A percentile compares a stretch with the other conserved stretches of the same genome.
Conservation (phyloP, 2,329 filamentous ascomycete genomes). For the Arthrobotrys iridis region DNA sequence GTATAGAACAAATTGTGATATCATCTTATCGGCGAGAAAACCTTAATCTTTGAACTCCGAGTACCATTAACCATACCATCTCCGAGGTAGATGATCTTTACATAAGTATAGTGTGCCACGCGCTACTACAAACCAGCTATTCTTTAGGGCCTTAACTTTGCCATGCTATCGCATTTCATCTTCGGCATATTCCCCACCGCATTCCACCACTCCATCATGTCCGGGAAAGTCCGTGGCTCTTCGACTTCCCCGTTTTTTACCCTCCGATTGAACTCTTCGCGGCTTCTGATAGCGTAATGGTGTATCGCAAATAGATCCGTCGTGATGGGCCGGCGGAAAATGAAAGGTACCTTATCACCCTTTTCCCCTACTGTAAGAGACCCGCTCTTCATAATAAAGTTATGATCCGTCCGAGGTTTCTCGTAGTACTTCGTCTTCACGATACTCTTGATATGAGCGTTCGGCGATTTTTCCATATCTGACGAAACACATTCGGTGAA, state of each 20-base stretch:
- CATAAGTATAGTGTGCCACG: not conserved
- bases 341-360: constrained; percentile 55
- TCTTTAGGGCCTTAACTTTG: constrained; percentile 25
- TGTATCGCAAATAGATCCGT: constrained; percentile 59
- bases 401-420: constrained; percentile 46
- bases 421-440: constrained; percentile 58
- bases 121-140: not conserved
- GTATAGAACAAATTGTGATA: not conserved
- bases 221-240: constrained; percentile 43
- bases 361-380: constrained; percentile 46
- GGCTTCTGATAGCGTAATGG: constrained; percentile 60
- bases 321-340: constrained; percentile 59
- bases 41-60: not conserved
- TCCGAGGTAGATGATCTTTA: not conserved
- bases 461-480: constrained; percentile 56
- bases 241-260: constrained; percentile 47
- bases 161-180: constrained; percentile 52
- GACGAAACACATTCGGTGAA: constrained; percentile 60
- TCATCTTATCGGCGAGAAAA: constrained; percentile 3
- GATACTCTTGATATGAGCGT: constrained; percentile 60
- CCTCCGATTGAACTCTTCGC: constrained; percentile 58
- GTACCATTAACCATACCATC: not conserved
- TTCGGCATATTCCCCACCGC: constrained; percentile 46
- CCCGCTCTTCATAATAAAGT: constrained; percentile 37
- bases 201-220: constrained; percentile 49